phyloP scores from a whole-genome alignment of 176 grass and related monocot genomes.

The Oryza coarctata region DNA sequence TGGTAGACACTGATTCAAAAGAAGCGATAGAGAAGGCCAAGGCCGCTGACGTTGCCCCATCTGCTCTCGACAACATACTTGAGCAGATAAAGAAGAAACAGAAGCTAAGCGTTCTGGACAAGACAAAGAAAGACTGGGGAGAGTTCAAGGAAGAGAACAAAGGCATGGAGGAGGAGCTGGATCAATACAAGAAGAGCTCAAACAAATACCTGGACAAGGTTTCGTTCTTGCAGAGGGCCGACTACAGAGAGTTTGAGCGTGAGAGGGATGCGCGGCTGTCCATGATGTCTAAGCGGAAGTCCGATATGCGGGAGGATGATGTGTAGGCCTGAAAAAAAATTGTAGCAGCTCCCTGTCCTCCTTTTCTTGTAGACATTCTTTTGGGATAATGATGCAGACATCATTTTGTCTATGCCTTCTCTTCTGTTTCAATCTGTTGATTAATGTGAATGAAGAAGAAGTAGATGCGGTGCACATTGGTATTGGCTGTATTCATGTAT shows the following conservation, averaged over 20 bases:
- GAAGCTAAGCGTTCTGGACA: conserved; percentile 96
- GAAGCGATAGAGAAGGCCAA: conserved; percentile 89
- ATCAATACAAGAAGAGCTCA: conserved; percentile 93
- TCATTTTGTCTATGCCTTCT: conserved; percentile 7
- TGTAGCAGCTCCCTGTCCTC: background rate
- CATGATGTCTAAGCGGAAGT: conserved; percentile 64
- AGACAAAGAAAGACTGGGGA: conserved; percentile 98
- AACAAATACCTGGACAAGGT: conserved; percentile 93
- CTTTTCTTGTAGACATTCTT: conserved; percentile 35
- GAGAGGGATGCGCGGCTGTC: conserved; percentile 87
- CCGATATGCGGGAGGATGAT: conserved; percentile 57
- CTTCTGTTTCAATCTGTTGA: background rate
- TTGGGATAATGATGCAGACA: conserved; percentile 9
- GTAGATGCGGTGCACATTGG: background rate
- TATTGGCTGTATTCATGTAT: background rate
- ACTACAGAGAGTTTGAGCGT: conserved; percentile 88
- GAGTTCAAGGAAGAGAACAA: conserved; percentile 95
- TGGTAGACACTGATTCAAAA: conserved; percentile 85
- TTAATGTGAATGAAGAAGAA: conserved; percentile 1
- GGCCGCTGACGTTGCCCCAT: conserved; percentile 37
- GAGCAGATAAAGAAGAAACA: conserved; percentile 97
- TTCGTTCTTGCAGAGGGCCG: conserved; percentile 82
- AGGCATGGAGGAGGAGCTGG: conserved; percentile 82
- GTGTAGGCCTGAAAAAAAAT: conserved; percentile 36
- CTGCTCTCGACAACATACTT: conserved; percentile 63